Conservation (phyloP, 202 grass and related monocot species). For the Schoenoplectus tabernaemontani region DNA sequence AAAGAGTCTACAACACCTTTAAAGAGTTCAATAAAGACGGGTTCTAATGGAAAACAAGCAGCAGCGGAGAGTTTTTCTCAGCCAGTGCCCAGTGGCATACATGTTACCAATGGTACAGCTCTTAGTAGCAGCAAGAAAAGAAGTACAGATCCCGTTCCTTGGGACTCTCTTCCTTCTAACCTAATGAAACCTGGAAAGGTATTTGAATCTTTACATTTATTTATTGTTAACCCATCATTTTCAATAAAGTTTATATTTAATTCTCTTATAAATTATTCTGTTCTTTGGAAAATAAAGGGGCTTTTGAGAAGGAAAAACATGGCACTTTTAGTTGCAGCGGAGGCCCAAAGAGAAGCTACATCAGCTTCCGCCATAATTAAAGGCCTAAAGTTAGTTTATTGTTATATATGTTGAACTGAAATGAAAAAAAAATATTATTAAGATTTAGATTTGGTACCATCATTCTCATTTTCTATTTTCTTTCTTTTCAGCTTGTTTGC, state of each 20-base stretch:
- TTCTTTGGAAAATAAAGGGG: constrained; percentile 48
- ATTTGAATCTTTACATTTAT: constrained; percentile 9
- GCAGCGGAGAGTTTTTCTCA: background rate
- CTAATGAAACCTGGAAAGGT: constrained; percentile 88
- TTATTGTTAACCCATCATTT: background rate
- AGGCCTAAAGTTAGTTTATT: constrained; percentile 58
- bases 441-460: background rate
- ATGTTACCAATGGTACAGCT: constrained; percentile 22
- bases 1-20: constrained; percentile 29
- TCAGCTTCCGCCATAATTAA: constrained; percentile 84
- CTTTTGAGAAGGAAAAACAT: constrained; percentile 80
- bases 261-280: background rate
- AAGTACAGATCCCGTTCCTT: constrained; percentile 58
- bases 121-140: constrained; percentile 49
- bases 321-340: constrained; percentile 74
- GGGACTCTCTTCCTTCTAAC: constrained; percentile 72
- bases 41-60: constrained; percentile 38
- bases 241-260: background rate
- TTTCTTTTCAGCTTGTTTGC: constrained; percentile 57
- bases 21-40: constrained; percentile 32
- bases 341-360: constrained; percentile 90
- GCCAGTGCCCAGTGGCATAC: background rate
- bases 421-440: background rate
- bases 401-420: background rate
- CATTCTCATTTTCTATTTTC: background rate